Conservation (phyloP, 805 yeast genomes). For the Schwanniomyces sp. region DNA sequence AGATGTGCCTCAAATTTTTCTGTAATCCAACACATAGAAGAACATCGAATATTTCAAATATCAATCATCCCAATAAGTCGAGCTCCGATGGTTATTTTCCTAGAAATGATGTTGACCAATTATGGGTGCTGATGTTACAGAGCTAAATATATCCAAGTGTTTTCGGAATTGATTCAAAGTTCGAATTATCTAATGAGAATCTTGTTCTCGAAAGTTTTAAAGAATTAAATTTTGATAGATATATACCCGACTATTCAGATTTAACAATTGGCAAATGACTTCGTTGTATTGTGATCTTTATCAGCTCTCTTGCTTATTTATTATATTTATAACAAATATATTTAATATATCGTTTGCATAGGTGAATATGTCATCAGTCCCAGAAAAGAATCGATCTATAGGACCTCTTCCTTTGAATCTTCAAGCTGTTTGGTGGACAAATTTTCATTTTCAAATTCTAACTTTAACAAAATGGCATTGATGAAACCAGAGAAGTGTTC, state of each 20-base stretch:
- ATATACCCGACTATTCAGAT: too few species aligned
- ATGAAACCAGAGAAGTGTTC: conserved; percentile 56
- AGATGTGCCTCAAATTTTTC: too few species aligned
- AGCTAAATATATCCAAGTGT: background rate
- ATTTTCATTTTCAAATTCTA: conserved; percentile 62
- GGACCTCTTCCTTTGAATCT: conserved; percentile 5
- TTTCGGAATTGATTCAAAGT: background rate
- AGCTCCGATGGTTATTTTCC: too few species aligned
- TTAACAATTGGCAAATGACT: too few species aligned
- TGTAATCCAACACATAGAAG: too few species aligned
- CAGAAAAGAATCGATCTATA: conserved; percentile 11
- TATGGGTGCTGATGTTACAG: background rate
- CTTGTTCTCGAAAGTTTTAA: background rate
- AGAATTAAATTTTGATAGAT: background rate
- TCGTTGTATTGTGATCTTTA: background rate
- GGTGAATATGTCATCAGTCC: conserved; percentile 23
- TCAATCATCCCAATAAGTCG: too few species aligned
- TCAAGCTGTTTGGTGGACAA: conserved; percentile 43
- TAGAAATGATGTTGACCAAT: too few species aligned
- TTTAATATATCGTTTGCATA: conserved; percentile 33
- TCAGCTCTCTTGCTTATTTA: background rate
- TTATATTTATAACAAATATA: background rate
- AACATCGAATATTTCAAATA: too few species aligned
- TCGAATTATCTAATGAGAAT: background rate
- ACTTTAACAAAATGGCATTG: conserved; percentile 67